phyloP scores from a whole-genome alignment of 768 basidiomycete species.

The Suillus occidentalis region DNA sequence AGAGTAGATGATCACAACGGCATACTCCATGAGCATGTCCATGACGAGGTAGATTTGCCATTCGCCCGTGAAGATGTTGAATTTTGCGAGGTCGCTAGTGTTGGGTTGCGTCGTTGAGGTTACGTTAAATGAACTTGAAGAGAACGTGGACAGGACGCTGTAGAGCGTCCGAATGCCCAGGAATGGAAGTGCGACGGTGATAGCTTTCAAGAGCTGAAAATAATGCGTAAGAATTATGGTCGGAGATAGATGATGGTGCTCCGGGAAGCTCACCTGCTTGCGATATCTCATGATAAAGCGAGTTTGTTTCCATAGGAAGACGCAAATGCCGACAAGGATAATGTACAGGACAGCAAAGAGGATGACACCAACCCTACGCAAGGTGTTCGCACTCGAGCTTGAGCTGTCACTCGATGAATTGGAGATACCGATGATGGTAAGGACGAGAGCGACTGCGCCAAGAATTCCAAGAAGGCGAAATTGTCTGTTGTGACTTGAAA shows the following conservation, averaged over 20 bases:
- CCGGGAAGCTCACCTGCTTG: constrained; percentile 33
- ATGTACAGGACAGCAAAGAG: constrained; percentile 39
- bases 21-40: constrained; percentile 56
- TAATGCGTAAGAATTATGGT: constrained; percentile 12
- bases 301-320: constrained; percentile 55
- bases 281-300: constrained; percentile 29
- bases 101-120: constrained; percentile 16
- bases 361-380: constrained; percentile 35
- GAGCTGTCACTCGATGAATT: constrained; percentile 14
- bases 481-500: constrained; percentile 6
- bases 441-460: constrained; percentile 27
- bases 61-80: constrained; percentile 52
- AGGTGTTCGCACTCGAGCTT: constrained; percentile 22
- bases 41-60: constrained; percentile 56
- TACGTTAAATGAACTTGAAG: constrained; percentile 41
- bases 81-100: constrained; percentile 39
- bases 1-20: constrained; percentile 42
- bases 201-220: constrained; percentile 53
- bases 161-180: constrained; percentile 48
- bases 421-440: constrained; percentile 35
- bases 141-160: constrained; percentile 52
- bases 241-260: not conserved
- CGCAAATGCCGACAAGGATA: constrained; percentile 43
- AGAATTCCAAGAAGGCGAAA: constrained; percentile 32
- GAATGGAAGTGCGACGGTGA: constrained; percentile 58